Conservation (phyloP, 352 stramenopile genomes). For the Phytophthora citrophthora region DNA sequence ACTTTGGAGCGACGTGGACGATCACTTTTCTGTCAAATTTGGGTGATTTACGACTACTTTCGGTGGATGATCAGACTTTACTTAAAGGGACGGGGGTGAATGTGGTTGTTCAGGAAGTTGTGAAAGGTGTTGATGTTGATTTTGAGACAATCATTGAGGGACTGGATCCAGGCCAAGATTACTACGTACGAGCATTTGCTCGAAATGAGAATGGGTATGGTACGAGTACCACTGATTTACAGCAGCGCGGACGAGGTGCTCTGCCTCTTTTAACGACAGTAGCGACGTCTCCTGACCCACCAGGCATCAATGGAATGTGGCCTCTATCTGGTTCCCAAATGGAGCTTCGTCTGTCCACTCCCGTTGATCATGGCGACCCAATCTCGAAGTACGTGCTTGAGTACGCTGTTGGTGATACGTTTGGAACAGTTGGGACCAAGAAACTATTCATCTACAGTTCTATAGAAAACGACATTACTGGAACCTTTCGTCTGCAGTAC, state of each 20-base stretch:
- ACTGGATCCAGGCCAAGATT: constrained; percentile 47
- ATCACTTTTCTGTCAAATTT: constrained; percentile 78
- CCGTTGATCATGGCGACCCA: constrained; percentile 34
- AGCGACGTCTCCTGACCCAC: constrained; percentile 40
- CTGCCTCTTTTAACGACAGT: constrained; percentile 53
- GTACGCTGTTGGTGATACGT: constrained; percentile 55
- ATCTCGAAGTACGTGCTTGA: constrained; percentile 69
- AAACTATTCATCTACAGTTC: constrained; percentile 54
- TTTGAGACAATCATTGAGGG: constrained; percentile 72
- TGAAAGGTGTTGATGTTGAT: constrained; percentile 63
- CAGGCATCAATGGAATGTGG: constrained; percentile 47
- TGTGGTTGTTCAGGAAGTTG: constrained; percentile 55
- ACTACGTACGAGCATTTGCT: constrained; percentile 71
- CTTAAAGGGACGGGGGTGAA: constrained; percentile 52
- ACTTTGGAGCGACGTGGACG: constrained; percentile 67
- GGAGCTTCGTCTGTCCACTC: constrained; percentile 40
- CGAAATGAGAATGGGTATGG: constrained; percentile 78
- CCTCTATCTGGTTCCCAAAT: constrained; percentile 67
- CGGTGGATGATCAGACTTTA: constrained; percentile 32
- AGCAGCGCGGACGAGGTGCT: constrained; percentile 61
- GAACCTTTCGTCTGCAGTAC: constrained; percentile 76
- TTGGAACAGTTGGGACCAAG: constrained; percentile 57
- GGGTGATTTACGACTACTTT: constrained; percentile 66
- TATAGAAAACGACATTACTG: constrained; percentile 58
- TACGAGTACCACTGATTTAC: constrained; percentile 58